phyloP scores from a whole-genome alignment of 2,329 filamentous ascomycete species.

The Amesomyces nigricolor region DNA sequence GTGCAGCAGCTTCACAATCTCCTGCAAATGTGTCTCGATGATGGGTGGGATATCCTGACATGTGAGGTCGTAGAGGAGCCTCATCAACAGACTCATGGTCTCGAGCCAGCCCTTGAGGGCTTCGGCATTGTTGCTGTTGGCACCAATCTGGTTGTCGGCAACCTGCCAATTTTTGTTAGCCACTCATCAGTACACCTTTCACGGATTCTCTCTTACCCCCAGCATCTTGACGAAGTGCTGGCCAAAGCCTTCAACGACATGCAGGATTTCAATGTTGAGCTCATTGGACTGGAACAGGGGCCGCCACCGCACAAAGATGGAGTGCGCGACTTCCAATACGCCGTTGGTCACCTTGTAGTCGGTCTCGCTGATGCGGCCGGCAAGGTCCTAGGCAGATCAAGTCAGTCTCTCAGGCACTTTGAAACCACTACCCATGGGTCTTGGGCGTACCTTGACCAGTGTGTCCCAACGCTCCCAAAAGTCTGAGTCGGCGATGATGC shows the following conservation, averaged over 20 bases:
- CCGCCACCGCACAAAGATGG: slow-evolving; percentile 94
- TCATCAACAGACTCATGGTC: slow-evolving; percentile 80
- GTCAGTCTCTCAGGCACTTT: not conserved
- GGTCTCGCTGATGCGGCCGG: slow-evolving; percentile 74
- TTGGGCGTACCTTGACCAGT: slow-evolving; percentile 66
- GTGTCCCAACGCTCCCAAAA: slow-evolving; percentile 97
- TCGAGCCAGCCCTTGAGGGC: slow-evolving; percentile 73
- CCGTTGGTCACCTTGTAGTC: slow-evolving; percentile 86
- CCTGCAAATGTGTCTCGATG: slow-evolving; percentile 81
- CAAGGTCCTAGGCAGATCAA: slow-evolving; percentile 60
- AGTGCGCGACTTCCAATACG: slow-evolving; percentile 94
- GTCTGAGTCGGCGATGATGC: slow-evolving; percentile 94
- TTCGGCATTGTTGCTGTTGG: slow-evolving; percentile 69
- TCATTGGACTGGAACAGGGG: slow-evolving; percentile 90
- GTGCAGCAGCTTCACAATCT: slow-evolving; percentile 73
- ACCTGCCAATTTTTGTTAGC: slow-evolving; percentile 38
- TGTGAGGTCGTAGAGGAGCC: slow-evolving; percentile 94
- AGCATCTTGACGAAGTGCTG: slow-evolving; percentile 76
- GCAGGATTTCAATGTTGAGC: slow-evolving; percentile 91
- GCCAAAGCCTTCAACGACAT: slow-evolving; percentile 83
- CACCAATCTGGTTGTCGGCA: slow-evolving; percentile 65
- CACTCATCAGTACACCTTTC: not conserved
- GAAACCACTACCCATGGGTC: not conserved
- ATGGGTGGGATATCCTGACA: slow-evolving; percentile 92
- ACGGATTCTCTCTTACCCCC: slow-evolving; percentile 44